A percentile compares a stretch with the other conserved stretches of the same genome.
Evolutionary conservation across 169 alveolate genomes (phyloP).

Genomic region (Eimeria sp.): DNA sequence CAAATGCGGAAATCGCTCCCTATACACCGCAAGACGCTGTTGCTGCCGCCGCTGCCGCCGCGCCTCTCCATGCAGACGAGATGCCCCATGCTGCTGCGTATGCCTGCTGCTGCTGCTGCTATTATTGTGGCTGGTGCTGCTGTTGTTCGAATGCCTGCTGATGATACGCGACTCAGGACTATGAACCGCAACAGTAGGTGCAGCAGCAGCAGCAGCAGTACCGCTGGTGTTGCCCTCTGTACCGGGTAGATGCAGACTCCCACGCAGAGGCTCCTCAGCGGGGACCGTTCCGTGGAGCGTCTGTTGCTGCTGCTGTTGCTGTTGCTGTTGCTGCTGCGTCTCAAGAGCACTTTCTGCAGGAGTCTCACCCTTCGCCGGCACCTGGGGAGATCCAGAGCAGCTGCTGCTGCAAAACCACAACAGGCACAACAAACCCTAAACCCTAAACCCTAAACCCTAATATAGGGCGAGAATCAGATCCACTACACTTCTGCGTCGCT

Average conservation of each 20-base stretch:
- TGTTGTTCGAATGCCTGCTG: neutral
- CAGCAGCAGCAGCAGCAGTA: conserved; percentile 26
- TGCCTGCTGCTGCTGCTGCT: conserved; percentile 55
- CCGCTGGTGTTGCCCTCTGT: neutral
- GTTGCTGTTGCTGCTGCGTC: neutral
- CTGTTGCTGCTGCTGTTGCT: conserved; percentile 21
- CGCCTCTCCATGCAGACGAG: neutral
- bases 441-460: neutral
- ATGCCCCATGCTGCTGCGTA: neutral
- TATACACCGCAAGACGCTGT: neutral
- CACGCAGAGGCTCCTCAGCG: neutral
- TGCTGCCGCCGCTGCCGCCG: conserved; percentile 51
- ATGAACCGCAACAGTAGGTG: neutral
- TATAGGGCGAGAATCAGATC: neutral
- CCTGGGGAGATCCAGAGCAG: neutral
- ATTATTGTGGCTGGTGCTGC: neutral
- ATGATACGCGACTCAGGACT: neutral
- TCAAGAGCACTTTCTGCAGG: too few species aligned
- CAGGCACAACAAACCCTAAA: neutral
- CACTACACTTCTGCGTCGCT: neutral
- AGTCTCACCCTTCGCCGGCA: neutral
- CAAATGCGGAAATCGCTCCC: conserved; percentile 30
- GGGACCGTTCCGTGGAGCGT: neutral
- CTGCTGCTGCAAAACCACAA: neutral
- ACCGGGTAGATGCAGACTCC: neutral